Evolutionary conservation across 495 filamentous ascomycete genomes (phyloP), one percentile per base, ranked within the genome.

Genomic region (Talaromyces nanjingensis): DNA sequence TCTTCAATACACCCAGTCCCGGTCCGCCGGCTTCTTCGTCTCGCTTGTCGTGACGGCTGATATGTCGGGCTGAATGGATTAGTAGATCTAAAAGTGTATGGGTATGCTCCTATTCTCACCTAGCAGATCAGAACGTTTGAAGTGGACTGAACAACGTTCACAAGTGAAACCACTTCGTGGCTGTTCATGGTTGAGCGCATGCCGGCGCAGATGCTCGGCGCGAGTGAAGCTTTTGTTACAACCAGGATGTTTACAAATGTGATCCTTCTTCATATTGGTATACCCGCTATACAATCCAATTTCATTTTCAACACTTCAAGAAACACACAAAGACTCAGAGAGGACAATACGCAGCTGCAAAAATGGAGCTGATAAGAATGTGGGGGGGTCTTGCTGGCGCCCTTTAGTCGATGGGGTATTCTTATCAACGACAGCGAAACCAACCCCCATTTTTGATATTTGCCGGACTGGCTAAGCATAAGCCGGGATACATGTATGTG

Each of bases 21-120:
- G 81, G 78, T 1, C 84, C 85, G 0, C 84, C 85, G 24, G 84
- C 84, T 70, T 85, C 82, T 59, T 80, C 79, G 65, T 87, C 85
- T 63, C 84, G 84, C 70, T 85, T 81, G 37, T 75, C 75, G 67
- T 87, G 85, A 6, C 85, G 81, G 47, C 74, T 72, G 76, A 86
- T 83, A 66, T 87, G 85, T 64, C 85, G 75, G 34, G 82, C 84
- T 85, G 63, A 53, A 59, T n/a, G 6, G 18, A 63, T 71, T 49
- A 69, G 71, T 65, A 5, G 8, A 9, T n/a, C 14, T 2, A 42
- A 11, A 45, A 56, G 11, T 2, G 22, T 42, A 53, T n/a, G 20
- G 9, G 7, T 37, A 33, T 22, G 60, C 12, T 16, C 2, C 37
- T 42, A 4, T 29, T 66, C 74, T 63, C 67, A 84, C 83, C 79